Conservation (phyloP, 495 filamentous ascomycete species). For the Neurospora sp. region DNA sequence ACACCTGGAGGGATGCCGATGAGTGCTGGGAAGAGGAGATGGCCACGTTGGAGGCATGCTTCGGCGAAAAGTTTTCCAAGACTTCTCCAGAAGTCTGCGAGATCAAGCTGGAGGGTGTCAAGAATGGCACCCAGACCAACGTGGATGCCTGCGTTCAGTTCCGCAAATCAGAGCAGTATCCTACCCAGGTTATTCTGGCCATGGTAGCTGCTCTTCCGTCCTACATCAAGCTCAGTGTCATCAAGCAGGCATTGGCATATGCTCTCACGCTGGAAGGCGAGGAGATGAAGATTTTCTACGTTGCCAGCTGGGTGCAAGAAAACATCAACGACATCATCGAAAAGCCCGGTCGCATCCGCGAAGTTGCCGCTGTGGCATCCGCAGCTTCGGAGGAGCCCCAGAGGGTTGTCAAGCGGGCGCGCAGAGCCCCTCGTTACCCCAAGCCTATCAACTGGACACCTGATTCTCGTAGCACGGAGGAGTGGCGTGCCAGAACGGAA, state of each 20-base stretch:
- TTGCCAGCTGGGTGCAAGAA: slow-evolving; percentile 81
- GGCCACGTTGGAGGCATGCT: slow-evolving; percentile 70
- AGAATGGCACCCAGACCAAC: slow-evolving; percentile 30
- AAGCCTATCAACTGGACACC: slow-evolving; percentile 37
- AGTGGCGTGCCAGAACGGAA: slow-evolving; percentile 36
- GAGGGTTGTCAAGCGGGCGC: slow-evolving; percentile 11
- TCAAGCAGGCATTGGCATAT: slow-evolving; percentile 63
- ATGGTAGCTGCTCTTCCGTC: slow-evolving; percentile 65
- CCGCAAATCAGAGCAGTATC: slow-evolving; percentile 53
- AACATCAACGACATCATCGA: slow-evolving; percentile 67
- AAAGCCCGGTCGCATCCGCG: slow-evolving; percentile 68
- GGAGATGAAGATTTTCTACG: slow-evolving; percentile 74
- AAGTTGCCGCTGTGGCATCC: slow-evolving; percentile 62
- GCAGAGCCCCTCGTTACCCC: slow-evolving; percentile 38
- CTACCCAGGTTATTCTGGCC: slow-evolving; percentile 63
- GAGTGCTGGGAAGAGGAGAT: slow-evolving; percentile 80
- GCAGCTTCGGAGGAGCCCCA: slow-evolving; percentile 40
- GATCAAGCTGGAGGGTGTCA: slow-evolving; percentile 42
- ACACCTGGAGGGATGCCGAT: slow-evolving; percentile 34
- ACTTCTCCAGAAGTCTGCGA: slow-evolving; percentile 50
- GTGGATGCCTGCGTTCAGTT: slow-evolving; percentile 40
- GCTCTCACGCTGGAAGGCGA: slow-evolving; percentile 63
- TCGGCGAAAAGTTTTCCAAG: slow-evolving; percentile 50
- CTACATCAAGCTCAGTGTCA: slow-evolving; percentile 83
- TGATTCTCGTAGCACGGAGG: slow-evolving; percentile 30